phyloP scores from a whole-genome alignment of 148 eudicot species.

The Simmondsia chinensis region DNA sequence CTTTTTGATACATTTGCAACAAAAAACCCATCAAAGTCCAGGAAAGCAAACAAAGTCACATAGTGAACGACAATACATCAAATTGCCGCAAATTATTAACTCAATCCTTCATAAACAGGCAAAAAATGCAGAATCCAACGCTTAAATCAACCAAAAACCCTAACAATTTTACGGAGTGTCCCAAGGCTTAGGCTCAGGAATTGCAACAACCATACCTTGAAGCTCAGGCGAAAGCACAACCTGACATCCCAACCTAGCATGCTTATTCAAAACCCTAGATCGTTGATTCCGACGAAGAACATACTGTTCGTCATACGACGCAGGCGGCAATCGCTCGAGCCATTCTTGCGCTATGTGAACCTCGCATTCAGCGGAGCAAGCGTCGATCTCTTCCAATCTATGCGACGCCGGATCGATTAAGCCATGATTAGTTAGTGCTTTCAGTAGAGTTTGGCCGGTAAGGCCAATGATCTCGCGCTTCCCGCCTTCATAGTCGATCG shows the following conservation, averaged over 20 bases:
- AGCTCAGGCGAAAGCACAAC: slow-evolving; percentile 58
- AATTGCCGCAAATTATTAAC: slow-evolving; percentile 1
- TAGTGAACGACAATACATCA: neutral
- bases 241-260: slow-evolving; percentile 88
- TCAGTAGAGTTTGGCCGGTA: slow-evolving; percentile 76
- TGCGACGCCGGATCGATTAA: slow-evolving; percentile 91
- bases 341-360: slow-evolving; percentile 95
- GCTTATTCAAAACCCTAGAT: slow-evolving; percentile 61
- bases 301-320: slow-evolving; percentile 74
- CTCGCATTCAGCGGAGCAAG: slow-evolving; percentile 97
- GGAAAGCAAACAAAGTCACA: no score
- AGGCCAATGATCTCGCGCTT: slow-evolving; percentile 67
- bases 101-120: no score
- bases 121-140: neutral
- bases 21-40: slow-evolving; percentile 3
- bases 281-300: slow-evolving; percentile 52
- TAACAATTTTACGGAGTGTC: slow-evolving; percentile 49
- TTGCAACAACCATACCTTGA: slow-evolving; percentile 98
- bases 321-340: slow-evolving; percentile 68
- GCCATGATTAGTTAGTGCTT: slow-evolving; percentile 55
- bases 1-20: no score
- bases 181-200: slow-evolving; percentile 92
- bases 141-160: slow-evolving; percentile 5
- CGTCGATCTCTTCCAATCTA: slow-evolving; percentile 86
- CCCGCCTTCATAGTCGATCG: slow-evolving; percentile 65